Evolutionary conservation across 495 filamentous ascomycete species (phyloP).

Genomic region (Penicillium roqueforti): DNA sequence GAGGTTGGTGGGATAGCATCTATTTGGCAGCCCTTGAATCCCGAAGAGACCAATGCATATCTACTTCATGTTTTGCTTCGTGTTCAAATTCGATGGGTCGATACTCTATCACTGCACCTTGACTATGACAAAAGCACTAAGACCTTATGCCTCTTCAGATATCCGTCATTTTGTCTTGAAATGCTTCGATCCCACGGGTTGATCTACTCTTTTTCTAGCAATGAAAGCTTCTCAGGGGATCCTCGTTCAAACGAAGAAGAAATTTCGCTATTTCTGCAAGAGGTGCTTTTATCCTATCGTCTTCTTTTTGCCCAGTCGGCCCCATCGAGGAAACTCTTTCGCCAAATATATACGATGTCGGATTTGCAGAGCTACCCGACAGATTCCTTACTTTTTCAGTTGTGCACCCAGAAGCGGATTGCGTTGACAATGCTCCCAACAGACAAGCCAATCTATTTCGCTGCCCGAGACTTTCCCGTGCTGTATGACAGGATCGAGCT

Average conservation of each 20-base stretch:
- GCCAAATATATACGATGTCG: background rate
- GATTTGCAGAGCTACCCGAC: background rate
- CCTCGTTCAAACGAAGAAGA: background rate
- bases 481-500: background rate
- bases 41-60: background rate
- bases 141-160: background rate
- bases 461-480: background rate
- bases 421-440: background rate
- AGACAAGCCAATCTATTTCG: background rate
- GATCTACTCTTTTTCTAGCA: background rate
- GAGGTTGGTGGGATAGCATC: background rate
- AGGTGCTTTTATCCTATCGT: background rate
- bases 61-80: background rate
- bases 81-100: background rate
- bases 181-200: background rate
- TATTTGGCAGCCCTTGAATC: background rate
- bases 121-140: background rate
- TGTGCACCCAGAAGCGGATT: background rate
- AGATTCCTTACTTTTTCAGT: background rate
- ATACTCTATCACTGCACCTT: background rate
- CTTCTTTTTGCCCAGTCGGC: background rate
- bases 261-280: background rate
- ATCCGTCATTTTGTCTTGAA: background rate
- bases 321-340: background rate
- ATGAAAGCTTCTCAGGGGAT: background rate